phyloP scores from a whole-genome alignment of 1,284 basidiomycete genomes.

The Peniophora sp. region DNA sequence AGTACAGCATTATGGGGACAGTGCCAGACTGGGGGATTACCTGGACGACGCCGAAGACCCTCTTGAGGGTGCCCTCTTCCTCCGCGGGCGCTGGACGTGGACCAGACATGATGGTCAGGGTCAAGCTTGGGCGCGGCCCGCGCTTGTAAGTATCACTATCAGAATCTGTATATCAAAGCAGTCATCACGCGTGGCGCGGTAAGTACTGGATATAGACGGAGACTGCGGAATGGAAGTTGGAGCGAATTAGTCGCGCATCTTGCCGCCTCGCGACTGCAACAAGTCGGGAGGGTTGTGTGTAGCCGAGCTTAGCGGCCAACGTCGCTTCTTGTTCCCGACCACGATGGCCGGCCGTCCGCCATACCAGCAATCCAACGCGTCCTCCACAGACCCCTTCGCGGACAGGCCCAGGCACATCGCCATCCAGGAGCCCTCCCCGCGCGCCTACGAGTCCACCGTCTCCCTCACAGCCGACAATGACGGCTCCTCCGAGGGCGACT shows the following conservation, averaged over 20 bases:
- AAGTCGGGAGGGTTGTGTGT: no score
- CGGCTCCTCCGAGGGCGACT: constrained; percentile 60
- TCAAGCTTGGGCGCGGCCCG: neutral
- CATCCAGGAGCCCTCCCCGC: constrained; percentile 46
- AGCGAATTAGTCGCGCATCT: no score
- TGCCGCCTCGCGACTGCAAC: no score
- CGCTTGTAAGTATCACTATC: no score
- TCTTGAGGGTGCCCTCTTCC: constrained; percentile 20
- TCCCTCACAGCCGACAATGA: constrained; percentile 50
- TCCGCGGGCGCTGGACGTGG: constrained; percentile 14
- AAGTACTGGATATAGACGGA: no score
- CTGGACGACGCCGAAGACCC: constrained; percentile 37
- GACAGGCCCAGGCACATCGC: constrained; percentile 54
- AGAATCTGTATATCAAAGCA: no score
- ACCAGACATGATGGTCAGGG: constrained; percentile 15
- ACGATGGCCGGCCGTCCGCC: constrained; percentile 11
- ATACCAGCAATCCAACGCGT: constrained; percentile 14
- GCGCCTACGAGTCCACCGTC: constrained; percentile 42
- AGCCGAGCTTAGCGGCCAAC: no score
- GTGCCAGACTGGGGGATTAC: constrained; percentile 27
- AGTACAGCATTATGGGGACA: neutral
- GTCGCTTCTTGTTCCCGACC: constrained; percentile 2
- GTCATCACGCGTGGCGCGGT: no score
- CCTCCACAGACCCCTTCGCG: constrained; percentile 56
- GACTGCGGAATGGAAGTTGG: no score